These are phyloP conservation scores for Atalantia buxifolia DNA, from an alignment of 345 rosid species.

Conservation along the genomic window DNA sequence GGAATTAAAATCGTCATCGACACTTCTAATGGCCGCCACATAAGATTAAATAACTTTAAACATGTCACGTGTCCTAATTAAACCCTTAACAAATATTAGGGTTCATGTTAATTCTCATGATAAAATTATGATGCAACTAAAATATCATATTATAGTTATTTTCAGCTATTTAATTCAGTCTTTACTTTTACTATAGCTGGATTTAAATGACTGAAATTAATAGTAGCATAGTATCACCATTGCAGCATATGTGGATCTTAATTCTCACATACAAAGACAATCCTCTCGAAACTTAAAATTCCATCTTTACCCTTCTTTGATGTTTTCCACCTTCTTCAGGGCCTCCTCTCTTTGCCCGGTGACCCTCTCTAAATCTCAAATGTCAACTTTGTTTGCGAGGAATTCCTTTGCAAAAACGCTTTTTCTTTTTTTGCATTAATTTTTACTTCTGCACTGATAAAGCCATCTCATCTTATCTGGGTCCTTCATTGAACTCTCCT, in stretches of 20 bases:
- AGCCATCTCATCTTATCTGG: neutral
- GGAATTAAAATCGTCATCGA: neutral
- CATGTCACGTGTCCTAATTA: neutral
- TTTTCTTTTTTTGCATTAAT: too few relatives aligned
- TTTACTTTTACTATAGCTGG: too few relatives aligned
- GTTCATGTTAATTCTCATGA: neutral
- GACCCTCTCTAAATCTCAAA: neutral
- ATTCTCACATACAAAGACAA: neutral
- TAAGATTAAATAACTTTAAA: neutral
- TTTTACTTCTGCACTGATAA: neutral
- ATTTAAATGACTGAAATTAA: too few relatives aligned
- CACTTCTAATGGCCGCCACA: neutral
- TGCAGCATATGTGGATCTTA: too few relatives aligned
- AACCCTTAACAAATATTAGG: neutral
- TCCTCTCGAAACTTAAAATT: neutral
- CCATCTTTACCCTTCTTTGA: constrained; percentile 8
- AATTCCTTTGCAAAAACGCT: neutral
- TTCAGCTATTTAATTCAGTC: too few relatives aligned
- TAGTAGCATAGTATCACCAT: too few relatives aligned
- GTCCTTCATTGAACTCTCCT: neutral
- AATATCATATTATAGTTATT: too few relatives aligned
- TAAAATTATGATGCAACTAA: too few relatives aligned
- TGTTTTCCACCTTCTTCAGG: neutral
- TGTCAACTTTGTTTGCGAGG: neutral
- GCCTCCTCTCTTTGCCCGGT: neutral